Conservation (phyloP, 2,329 filamentous ascomycete species). For the Stagonosporopsis rhizophila region DNA sequence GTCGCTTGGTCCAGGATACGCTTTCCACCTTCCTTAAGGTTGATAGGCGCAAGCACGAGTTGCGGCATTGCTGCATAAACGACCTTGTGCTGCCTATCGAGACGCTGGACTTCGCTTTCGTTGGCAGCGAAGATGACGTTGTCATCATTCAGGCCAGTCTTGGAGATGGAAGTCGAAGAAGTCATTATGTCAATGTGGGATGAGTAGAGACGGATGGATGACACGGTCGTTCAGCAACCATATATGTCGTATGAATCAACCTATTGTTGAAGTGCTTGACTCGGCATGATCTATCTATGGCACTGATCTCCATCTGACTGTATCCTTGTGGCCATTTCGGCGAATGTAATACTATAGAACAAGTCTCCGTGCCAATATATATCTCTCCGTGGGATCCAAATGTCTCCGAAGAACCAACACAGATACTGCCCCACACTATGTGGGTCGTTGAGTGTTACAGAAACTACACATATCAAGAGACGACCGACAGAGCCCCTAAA, state of each 20-base stretch:
- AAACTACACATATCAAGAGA: not conserved
- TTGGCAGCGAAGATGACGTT: conserved; percentile 19
- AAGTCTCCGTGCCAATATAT: not conserved
- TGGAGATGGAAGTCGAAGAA: not conserved
- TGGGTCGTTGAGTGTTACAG: not conserved
- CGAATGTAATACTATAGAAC: not conserved
- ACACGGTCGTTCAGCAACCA: too few species aligned
- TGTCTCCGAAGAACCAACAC: not conserved
- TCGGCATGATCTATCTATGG: too few species aligned
- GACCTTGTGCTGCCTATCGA: conserved; percentile 16
- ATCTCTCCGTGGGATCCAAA: not conserved
- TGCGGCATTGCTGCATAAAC: conserved; percentile 9
- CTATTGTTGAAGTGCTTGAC: not conserved
- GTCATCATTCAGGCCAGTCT: conserved; percentile 17
- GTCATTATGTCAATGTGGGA: not conserved
- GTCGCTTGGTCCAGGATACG: not conserved
- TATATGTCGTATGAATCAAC: too few species aligned
- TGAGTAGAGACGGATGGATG: not conserved
- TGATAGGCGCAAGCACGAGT: not conserved
- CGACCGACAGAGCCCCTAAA: not conserved
- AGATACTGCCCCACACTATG: too few species aligned
- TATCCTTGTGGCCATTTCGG: not conserved
- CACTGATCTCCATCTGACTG: not conserved
- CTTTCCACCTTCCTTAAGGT: not conserved
- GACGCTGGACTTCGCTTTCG: conserved; percentile 12